Evolutionary conservation across 148 eudicot genomes (phyloP).

Genomic region (Amaranthus cruentus): DNA sequence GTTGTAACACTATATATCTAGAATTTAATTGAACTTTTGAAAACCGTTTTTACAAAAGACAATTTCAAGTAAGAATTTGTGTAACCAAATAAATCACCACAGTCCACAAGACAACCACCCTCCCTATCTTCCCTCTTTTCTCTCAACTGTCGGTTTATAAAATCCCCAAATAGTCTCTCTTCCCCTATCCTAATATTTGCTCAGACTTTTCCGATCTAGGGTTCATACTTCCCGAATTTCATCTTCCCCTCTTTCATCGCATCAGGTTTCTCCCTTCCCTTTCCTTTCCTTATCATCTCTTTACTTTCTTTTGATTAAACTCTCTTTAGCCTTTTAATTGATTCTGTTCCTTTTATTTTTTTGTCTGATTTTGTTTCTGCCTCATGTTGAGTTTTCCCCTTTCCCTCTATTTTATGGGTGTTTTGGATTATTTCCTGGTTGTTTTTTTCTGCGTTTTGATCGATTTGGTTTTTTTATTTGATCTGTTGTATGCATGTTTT

Average conservation of each 20-base stretch:
- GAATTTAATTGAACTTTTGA: too few relatives aligned
- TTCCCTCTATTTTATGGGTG: background rate
- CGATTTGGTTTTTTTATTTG: background rate
- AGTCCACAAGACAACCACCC: background rate
- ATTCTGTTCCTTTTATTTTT: background rate
- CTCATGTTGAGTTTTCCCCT: conserved; percentile 4
- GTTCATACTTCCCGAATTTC: conserved; percentile 16
- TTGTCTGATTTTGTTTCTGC: background rate
- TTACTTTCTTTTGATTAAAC: background rate
- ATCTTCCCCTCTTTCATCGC: conserved; percentile 29
- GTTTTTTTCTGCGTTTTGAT: background rate
- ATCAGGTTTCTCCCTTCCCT: conserved; percentile 41
- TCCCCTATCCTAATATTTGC: background rate
- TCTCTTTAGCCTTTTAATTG: background rate
- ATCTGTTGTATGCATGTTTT: background rate
- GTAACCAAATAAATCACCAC: too few relatives aligned
- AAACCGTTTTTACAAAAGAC: too few relatives aligned
- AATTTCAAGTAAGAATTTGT: too few relatives aligned
- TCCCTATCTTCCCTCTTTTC: too few relatives aligned
- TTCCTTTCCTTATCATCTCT: background rate
- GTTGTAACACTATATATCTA: too few relatives aligned
- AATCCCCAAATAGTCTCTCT: background rate
- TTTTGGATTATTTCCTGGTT: background rate
- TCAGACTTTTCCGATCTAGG: conserved; percentile 38
- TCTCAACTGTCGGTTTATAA: background rate